Evolutionary conservation across 2,329 filamentous ascomycete species (phyloP).

Genomic region (Venturia effusa): DNA sequence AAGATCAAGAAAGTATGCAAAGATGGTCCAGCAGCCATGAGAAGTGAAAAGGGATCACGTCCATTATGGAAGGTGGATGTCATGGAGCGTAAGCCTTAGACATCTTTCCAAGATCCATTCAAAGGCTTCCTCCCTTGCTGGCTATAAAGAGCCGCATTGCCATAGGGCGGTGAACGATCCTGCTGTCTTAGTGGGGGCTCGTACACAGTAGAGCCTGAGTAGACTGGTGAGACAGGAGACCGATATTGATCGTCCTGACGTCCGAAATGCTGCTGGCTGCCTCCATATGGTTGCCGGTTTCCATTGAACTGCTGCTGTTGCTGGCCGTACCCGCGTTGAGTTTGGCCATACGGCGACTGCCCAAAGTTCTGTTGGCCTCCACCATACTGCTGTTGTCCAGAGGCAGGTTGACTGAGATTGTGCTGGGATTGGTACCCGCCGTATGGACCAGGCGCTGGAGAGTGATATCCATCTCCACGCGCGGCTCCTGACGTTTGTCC

Average conservation of each 20-base stretch:
- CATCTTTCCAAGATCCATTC: conserved; percentile 18
- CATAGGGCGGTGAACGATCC: conserved; percentile 13
- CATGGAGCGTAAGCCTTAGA: conserved; percentile 13
- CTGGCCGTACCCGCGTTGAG: conserved; percentile 8
- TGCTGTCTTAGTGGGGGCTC: conserved; percentile 1
- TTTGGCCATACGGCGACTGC: neutral
- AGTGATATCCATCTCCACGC: neutral
- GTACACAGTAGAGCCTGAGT: conserved; percentile 8
- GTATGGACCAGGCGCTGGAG: neutral
- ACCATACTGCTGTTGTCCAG: neutral
- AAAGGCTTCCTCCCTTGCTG: conserved; percentile 15
- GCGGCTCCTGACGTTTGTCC: conserved; percentile 1
- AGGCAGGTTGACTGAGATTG: neutral
- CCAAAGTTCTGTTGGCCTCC: neutral
- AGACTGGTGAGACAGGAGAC: neutral
- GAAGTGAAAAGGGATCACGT: neutral
- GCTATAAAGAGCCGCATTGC: conserved; percentile 15
- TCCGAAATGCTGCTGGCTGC: neutral
- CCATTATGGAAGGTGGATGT: neutral
- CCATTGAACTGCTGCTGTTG: neutral
- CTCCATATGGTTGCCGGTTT: neutral
- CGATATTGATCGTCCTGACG: neutral
- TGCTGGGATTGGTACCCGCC: neutral
- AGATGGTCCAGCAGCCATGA: neutral
- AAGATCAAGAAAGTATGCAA: neutral